Evolutionary conservation across 2,329 filamentous ascomycete species (phyloP).

Genomic region (Alternaria triticimaculans): DNA sequence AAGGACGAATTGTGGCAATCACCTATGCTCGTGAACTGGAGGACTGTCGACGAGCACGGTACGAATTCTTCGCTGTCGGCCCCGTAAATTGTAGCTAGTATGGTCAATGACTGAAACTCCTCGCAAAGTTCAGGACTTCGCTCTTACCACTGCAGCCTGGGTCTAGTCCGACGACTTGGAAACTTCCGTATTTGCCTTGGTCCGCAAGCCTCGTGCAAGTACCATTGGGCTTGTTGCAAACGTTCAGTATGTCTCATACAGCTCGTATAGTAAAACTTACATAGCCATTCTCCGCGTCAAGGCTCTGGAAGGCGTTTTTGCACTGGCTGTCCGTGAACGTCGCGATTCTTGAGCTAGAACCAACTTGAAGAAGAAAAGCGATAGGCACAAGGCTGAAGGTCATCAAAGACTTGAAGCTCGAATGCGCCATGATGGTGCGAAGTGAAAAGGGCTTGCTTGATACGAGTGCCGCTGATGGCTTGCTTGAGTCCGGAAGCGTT

Average conservation of each 20-base stretch:
- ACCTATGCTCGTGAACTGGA: conserved; percentile 1
- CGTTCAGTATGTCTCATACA: neutral
- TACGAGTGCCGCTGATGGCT: neutral
- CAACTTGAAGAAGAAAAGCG: neutral
- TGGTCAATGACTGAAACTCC: neutral
- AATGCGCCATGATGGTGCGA: neutral
- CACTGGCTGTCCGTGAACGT: conserved; percentile 3
- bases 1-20: conserved; percentile 7
- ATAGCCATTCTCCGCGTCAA: conserved; percentile 4
- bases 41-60: conserved; percentile 2
- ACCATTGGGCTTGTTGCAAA: neutral
- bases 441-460: neutral
- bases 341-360: neutral
- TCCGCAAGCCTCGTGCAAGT: neutral
- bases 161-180: conserved; percentile 4
- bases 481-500: neutral
- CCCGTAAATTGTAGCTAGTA: neutral
- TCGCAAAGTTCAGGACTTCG: neutral
- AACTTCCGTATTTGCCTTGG: conserved; percentile 1
- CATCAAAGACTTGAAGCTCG: neutral
- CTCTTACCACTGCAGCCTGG: conserved; percentile 6
- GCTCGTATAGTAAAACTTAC: neutral
- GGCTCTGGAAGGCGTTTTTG: neutral
- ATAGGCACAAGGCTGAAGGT: neutral
- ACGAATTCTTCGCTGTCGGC: neutral